Percentiles rank a stretch among this genome's conserved stretches.
These are phyloP conservation scores for Coniella vitis DNA, from an alignment of 2,329 filamentous ascomycete species.

Conservation along the genomic window DNA sequence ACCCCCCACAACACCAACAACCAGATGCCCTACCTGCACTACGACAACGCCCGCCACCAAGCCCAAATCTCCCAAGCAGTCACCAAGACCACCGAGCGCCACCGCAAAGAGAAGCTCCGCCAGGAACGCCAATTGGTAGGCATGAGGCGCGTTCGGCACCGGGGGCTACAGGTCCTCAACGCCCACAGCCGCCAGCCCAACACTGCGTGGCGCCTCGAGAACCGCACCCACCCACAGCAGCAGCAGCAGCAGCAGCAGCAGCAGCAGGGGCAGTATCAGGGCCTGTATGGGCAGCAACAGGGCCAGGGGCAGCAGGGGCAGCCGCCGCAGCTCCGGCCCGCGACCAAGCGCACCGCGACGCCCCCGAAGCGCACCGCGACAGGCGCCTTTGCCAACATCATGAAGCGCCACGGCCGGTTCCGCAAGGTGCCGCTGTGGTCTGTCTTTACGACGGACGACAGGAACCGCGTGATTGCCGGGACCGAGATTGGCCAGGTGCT, in stretches of 20 bases:
- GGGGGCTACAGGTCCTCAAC: constrained; percentile 10
- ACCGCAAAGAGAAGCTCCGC: constrained; percentile 7
- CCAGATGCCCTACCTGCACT: constrained; percentile 36
- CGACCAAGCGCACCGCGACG: neutral
- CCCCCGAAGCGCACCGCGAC: constrained; percentile 8
- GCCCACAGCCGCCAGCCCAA: constrained; percentile 12
- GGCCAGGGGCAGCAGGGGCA: no score
- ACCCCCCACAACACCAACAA: neutral
- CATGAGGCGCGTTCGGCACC: constrained; percentile 10
- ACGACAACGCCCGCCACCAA: constrained; percentile 27
- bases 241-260: no score
- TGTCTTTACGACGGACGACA: constrained; percentile 7
- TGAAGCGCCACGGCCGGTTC: constrained; percentile 13
- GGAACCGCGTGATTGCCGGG: constrained; percentile 7
- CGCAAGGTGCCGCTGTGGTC: constrained; percentile 1
- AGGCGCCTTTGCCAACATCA: constrained; percentile 13
- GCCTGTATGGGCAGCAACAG: no score
- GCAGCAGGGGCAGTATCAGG: no score
- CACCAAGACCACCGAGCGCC: constrained; percentile 9
- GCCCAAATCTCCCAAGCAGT: constrained; percentile 8
- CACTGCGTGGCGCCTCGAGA: constrained; percentile 12
- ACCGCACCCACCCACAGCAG: no score
- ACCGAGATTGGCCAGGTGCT: constrained; percentile 24
- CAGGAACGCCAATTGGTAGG: constrained; percentile 5
- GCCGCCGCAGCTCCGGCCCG: neutral